Evolutionary conservation across 768 basidiomycete genomes (phyloP).

Genomic region (Boletus reticuloceps): DNA sequence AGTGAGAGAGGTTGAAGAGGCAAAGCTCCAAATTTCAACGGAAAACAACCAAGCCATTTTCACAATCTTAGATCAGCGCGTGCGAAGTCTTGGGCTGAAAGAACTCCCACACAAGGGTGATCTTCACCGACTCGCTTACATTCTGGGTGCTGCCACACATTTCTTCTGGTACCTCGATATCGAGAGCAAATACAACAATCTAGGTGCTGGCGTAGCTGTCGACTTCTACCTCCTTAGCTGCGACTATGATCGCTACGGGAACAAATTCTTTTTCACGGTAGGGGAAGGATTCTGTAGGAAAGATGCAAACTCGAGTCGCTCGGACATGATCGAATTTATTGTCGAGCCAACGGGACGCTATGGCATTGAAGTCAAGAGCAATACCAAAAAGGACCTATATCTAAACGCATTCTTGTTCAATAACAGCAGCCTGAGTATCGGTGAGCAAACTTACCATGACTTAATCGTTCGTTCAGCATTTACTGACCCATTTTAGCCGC

Average conservation of each 20-base stretch:
- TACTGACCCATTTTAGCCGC: conserved; percentile 1
- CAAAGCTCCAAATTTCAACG: neutral
- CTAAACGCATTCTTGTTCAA: conserved; percentile 44
- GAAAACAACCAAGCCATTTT: neutral
- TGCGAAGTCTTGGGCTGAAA: neutral
- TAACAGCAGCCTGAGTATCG: conserved; percentile 36
- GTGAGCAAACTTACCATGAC: conserved; percentile 11
- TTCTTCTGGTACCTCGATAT: conserved; percentile 23
- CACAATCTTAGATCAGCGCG: neutral
- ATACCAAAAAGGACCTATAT: conserved; percentile 33
- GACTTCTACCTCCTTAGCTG: conserved; percentile 8
- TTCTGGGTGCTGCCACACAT: conserved; percentile 15
- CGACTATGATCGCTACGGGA: conserved; percentile 4
- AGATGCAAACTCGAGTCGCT: neutral
- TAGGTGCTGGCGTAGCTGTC: neutral
- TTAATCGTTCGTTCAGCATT: neutral
- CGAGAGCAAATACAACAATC: neutral
- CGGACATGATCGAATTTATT: conserved; percentile 14
- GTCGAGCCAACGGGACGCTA: conserved; percentile 26
- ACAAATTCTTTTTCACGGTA: neutral
- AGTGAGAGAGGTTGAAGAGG: neutral
- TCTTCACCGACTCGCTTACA: neutral
- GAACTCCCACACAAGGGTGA: neutral
- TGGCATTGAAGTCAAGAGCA: conserved; percentile 37
- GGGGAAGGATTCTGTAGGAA: conserved; percentile 5